Evolutionary conservation across 495 filamentous ascomycete genomes (phyloP).

Genomic region (Astrocystis sublimbata): DNA sequence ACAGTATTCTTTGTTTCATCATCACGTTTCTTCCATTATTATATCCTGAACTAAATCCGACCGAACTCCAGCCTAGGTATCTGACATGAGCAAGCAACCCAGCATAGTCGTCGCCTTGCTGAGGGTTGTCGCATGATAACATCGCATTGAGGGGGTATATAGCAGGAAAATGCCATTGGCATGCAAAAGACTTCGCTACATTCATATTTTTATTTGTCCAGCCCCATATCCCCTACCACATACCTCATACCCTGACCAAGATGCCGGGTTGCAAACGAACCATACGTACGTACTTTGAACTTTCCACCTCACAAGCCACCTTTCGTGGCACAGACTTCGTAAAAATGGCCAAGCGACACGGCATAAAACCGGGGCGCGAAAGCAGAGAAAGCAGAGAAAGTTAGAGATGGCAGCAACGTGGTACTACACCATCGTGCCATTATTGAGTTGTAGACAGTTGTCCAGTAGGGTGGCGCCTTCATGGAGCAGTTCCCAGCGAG

Average conservation of each 20-base stretch:
- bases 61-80: slow-evolving; percentile 4
- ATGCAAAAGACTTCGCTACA: slow-evolving; percentile 10
- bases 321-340: neutral
- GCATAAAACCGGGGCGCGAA: neutral
- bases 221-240: no score
- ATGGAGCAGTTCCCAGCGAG: slow-evolving; percentile 87
- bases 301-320: neutral
- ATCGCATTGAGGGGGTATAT: slow-evolving; percentile 13
- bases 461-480: slow-evolving; percentile 79
- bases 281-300: neutral
- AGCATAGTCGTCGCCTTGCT: neutral
- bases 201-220: neutral
- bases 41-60: slow-evolving; percentile 2
- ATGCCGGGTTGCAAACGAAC: neutral
- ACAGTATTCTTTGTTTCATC: neutral
- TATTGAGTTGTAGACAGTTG: slow-evolving; percentile 68
- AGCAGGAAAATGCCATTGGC: slow-evolving; percentile 5
- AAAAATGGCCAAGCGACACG: neutral
- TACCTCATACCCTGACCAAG: slow-evolving; percentile 7
- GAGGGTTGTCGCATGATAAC: neutral
- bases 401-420: neutral
- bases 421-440: slow-evolving; percentile 33
- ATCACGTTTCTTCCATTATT: neutral
- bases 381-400: neutral
- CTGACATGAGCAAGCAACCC: neutral